Evolutionary conservation across 1,284 basidiomycete species (phyloP).

Genomic region (Phenoliferia sp.): DNA sequence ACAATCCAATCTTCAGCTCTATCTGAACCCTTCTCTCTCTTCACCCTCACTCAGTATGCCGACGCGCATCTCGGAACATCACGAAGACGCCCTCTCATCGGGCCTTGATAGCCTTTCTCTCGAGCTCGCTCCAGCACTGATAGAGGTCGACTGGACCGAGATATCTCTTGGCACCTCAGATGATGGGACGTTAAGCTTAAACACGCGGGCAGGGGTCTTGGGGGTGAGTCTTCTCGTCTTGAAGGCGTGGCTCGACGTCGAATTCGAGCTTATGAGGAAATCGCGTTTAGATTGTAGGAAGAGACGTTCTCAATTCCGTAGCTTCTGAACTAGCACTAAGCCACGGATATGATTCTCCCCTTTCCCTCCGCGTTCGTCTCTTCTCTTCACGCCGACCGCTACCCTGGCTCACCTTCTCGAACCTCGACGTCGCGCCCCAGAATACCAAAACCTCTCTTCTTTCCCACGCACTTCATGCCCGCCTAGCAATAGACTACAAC

Average conservation of each 20-base stretch:
- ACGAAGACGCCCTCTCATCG: background rate
- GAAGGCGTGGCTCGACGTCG: no score
- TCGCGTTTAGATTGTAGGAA: background rate
- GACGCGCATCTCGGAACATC: no score
- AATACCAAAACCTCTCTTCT: background rate
- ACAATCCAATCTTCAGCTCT: no score
- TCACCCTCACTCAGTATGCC: no score
- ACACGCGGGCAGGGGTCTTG: background rate
- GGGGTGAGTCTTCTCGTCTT: no score
- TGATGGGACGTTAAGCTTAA: background rate
- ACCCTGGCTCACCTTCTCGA: background rate
- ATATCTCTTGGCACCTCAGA: background rate
- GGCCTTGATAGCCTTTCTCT: background rate
- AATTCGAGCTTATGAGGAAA: no score
- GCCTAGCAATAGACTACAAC: background rate
- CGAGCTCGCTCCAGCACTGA: background rate
- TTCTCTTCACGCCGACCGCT: background rate
- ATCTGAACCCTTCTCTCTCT: no score
- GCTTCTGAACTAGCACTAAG: background rate
- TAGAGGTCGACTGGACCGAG: background rate
- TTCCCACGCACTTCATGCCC: background rate
- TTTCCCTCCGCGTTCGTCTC: background rate
- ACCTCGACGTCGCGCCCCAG: background rate
- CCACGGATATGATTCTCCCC: background rate
- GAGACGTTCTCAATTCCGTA: background rate